Evolutionary conservation across 73 alveolate species (phyloP).

Genomic region (Urostyla sp.): DNA sequence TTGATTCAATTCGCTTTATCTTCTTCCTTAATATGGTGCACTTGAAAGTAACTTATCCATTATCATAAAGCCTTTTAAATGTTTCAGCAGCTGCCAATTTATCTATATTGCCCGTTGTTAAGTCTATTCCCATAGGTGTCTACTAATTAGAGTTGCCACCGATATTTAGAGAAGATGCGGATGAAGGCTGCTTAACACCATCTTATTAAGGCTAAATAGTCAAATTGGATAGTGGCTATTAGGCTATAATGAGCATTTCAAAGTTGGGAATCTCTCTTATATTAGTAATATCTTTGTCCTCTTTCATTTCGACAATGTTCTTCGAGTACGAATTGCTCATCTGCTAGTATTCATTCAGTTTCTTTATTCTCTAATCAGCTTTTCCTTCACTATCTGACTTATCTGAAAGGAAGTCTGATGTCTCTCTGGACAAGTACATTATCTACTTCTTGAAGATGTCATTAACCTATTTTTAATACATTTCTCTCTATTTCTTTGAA

Average conservation of each 20-base stretch:
- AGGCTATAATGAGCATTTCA: conserved; percentile 38
- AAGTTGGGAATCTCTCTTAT: conserved; percentile 64
- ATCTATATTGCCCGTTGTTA: conserved; percentile 16
- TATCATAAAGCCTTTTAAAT: conserved; percentile 2
- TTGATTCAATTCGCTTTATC: conserved; percentile 15
- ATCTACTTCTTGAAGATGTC: conserved; percentile 86
- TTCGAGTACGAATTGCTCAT: conserved; percentile 25
- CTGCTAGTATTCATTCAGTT: conserved; percentile 36
- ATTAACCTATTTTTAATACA: conserved; percentile 83
- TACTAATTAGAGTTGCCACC: conserved; percentile 17
- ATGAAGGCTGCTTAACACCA: conserved; percentile 16
- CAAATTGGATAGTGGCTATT: no score
- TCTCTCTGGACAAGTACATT: conserved; percentile 70
- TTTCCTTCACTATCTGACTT: conserved; percentile 27
- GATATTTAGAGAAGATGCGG: conserved; percentile 18
- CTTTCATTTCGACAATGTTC: conserved; percentile 50
- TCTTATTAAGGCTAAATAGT: no score
- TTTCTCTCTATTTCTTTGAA: conserved; percentile 83
- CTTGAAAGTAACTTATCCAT: conserved; percentile 1
- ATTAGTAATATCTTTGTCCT: conserved; percentile 50
- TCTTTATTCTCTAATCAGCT: conserved; percentile 29
- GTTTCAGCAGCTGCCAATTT: conserved; percentile 41
- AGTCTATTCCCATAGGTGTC: conserved; percentile 10
- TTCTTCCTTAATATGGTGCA: conserved; percentile 43
- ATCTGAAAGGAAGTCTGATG: conserved; percentile 34